Base-by-base conservation (phyloP, 2,329 filamentous ascomycete genomes). In the Monosporascus cannonballus region DNA sequence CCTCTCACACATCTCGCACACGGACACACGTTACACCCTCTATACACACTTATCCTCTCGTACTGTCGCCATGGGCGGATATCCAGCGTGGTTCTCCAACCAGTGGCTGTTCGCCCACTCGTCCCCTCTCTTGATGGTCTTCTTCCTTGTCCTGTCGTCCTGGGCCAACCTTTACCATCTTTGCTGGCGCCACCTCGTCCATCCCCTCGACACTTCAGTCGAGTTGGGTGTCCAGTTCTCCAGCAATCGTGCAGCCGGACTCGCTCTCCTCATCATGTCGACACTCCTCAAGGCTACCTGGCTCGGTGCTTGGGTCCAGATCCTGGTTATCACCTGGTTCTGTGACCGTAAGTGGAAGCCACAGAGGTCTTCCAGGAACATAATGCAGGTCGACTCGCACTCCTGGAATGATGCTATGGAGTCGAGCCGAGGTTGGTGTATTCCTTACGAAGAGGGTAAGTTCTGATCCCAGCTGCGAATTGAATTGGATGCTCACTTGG, bases 251-350 rank as follows among this genome's bases (percentile, higher is more conserved):
- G 36, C 50, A 25, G 18, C 51, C 30, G 57, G 57, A 18, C n/a
- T 56, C 22, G 37, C 36, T 17, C 34, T 59, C 34, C 39, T 59
- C 15, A 18, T 54, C 25, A 8, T 56, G 22, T 59, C 53, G 46
- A 51, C 50, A 46, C 27, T 53, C 5, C 48, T 60, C 52, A 59
- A 57, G 52, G 14, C 25, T 14, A 46, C 45, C 22, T 60, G 58
- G 56, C 24, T 60, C 14, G 41, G 27, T 3, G 11, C 56, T 6
- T 57, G 52, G 55, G 22, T 58, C 17, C 50, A 53, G 50, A 47
- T 34, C 24, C 38, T 57, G 5, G 38, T 55, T 38, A 53, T 53
- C 14, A 57, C 52, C n/a, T 53, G 52, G 42, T 47, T 59, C 34
- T 45, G 39, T n/a, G 56, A 59, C 47, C 41, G 48, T 25, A 20